Percentiles rank a stretch among this genome's conserved stretches.
Conservation (phyloP, 768 basidiomycete genomes). For the Boletus subcaerulescens region DNA sequence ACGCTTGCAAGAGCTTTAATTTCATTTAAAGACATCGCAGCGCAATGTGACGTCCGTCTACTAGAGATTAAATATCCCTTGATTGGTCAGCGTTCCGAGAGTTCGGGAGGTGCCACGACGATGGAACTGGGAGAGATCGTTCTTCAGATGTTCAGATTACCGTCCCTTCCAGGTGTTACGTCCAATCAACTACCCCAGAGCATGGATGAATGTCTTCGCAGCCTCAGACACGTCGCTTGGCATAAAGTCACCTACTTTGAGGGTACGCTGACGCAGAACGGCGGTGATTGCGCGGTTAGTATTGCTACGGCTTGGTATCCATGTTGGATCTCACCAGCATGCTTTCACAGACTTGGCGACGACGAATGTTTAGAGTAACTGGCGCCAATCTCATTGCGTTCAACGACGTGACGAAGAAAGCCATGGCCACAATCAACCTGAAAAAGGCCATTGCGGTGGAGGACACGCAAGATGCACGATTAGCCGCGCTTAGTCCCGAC, state of each 20-base stretch:
- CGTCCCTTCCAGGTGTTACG: conserved; percentile 79
- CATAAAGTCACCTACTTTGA: conserved; percentile 94
- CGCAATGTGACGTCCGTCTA: conserved; percentile 78
- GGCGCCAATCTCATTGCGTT: conserved; percentile 86
- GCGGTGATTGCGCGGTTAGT: conserved; percentile 88
- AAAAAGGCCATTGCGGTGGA: conserved; percentile 77
- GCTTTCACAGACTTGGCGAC: conserved; percentile 64
- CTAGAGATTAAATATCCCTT: conserved; percentile 82
- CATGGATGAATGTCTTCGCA: conserved; percentile 87
- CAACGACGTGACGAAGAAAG: conserved; percentile 90
- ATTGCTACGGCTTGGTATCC: not conserved
- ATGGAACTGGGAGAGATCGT: conserved; percentile 85
- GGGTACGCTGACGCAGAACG: conserved; percentile 87
- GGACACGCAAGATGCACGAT: conserved; percentile 67
- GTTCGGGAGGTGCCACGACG: conserved; percentile 49
- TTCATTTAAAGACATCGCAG: conserved; percentile 82
- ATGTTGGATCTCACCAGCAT: not conserved
- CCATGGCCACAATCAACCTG: conserved; percentile 86
- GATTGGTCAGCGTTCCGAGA: conserved; percentile 69
- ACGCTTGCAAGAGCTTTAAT: conserved; percentile 86
- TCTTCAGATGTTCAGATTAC: conserved; percentile 87
- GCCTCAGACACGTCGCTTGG: conserved; percentile 87
- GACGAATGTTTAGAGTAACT: conserved; percentile 79
- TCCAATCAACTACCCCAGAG: conserved; percentile 83
- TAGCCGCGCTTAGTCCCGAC: conserved; percentile 43